Evolutionary conservation across 805 yeast genomes (phyloP).

Genomic region (Myxozyma mucilagina): DNA sequence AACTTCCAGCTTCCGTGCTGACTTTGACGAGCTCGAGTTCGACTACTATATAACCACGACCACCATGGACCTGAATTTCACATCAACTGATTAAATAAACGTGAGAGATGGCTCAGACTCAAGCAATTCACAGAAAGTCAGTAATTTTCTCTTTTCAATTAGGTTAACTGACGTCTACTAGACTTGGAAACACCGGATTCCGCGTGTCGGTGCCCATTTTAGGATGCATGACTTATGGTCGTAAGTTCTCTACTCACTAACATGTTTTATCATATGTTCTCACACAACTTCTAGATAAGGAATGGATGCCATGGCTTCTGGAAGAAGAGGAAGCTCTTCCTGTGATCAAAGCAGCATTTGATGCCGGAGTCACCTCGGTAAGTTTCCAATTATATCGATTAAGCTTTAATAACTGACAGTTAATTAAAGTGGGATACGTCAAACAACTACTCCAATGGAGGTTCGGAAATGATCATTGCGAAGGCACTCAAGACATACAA

Average conservation of each 20-base stretch:
- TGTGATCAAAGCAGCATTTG: slow-evolving; percentile 49
- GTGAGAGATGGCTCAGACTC: too few relatives aligned
- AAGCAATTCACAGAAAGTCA: too few relatives aligned
- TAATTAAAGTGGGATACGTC: slow-evolving; percentile 44
- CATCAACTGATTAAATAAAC: too few relatives aligned
- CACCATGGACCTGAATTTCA: too few relatives aligned
- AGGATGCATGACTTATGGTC: slow-evolving; percentile 27
- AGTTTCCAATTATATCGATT: background rate
- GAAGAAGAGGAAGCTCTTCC: slow-evolving; percentile 49
- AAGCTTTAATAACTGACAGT: background rate
- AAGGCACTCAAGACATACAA: slow-evolving; percentile 53
- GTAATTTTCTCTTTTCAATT: too few relatives aligned
- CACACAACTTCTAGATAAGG: background rate
- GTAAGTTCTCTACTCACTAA: background rate
- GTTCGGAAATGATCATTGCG: slow-evolving; percentile 48
- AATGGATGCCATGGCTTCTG: slow-evolving; percentile 17
- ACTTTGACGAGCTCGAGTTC: too few relatives aligned
- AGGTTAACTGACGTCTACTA: too few relatives aligned
- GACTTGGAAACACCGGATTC: slow-evolving; percentile 18
- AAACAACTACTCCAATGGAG: slow-evolving; percentile 47
- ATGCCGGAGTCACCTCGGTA: slow-evolving; percentile 47
- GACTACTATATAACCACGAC: too few relatives aligned
- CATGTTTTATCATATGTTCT: too few relatives aligned
- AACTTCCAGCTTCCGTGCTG: too few relatives aligned
- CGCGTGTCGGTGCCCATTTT: slow-evolving; percentile 22